Evolutionary conservation across 2,329 filamentous ascomycete species (phyloP), one percentile per base, ranked within the genome.

Genomic region (Colletotrichum tabaci): DNA sequence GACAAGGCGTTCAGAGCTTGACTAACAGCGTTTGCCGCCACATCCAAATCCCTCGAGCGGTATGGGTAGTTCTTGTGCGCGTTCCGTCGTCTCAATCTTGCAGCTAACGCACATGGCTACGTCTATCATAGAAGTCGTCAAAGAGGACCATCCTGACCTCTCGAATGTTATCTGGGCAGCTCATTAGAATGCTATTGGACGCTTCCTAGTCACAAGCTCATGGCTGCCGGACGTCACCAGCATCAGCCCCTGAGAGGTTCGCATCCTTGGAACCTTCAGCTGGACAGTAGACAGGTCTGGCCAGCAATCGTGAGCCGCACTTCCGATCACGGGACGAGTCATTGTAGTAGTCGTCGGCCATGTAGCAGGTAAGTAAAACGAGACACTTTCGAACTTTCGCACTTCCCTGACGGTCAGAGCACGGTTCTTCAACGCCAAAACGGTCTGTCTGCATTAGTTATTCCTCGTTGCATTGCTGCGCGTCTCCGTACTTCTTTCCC

Each of bases 331-430:
- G 26, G 26, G 53, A 64, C 58, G 58, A 72, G 65, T 64, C 69
- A 72, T 72, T 56, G 46, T 38, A 38, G 9, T 38, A 10, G 23
- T 21, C 10, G 13, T 18, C 42, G n/a, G 15, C 18, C 52, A 21
- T 40, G 55, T 21, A 23, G 40, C 21, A 69, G 35, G 16, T 40
- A 69, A 35, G 16, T 40, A 64, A 18, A 63, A 8, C 8, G 35
- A 64, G 46, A 42, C 10, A 23, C 68, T 71, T 21, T 71, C 44
- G 40, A 72, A 69, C 53, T 35, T 60, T 23, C 42, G 15, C 21
- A 49, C 49, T 58, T 44, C 47, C 53, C 38, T 35, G 40, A 50
- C 13, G 65, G 47, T 53, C 21, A 69, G 58, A 64, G 38, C 60
- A 72, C 46, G 58, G 58, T n/a, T 53, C 49, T 21, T 21, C 66